Conservation (phyloP, 257 asterid genomes). For the Ballota nigra region DNA sequence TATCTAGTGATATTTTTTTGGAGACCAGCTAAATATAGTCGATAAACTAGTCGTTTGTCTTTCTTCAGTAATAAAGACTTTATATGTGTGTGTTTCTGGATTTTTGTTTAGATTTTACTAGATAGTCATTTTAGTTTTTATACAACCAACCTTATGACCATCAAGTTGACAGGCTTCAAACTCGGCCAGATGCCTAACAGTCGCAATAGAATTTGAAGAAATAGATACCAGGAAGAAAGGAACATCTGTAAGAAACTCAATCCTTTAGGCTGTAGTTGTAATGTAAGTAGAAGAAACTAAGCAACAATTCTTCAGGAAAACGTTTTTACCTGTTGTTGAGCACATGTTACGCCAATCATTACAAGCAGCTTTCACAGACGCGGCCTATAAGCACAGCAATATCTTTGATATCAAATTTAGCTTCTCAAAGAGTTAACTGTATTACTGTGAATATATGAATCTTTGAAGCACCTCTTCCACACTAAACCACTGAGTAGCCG, state of each 20-base stretch:
- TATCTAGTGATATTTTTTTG: conserved; percentile 5
- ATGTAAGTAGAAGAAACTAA: conserved; percentile 15
- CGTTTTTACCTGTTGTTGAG: conserved; percentile 70
- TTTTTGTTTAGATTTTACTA: neutral
- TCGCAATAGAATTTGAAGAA: conserved; percentile 52
- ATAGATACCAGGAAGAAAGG: conserved; percentile 81
- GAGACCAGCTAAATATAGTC: neutral
- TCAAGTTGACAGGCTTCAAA: conserved; percentile 65
- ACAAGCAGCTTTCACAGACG: conserved; percentile 60
- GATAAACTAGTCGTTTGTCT: conserved; percentile 12
- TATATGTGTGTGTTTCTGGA: neutral
- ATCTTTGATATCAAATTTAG: conserved; percentile 16
- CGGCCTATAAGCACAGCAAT: conserved; percentile 43
- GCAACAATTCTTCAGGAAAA: conserved; percentile 18
- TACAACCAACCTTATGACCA: conserved; percentile 58
- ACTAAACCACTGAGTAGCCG: conserved; percentile 76
- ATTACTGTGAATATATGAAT: conserved; percentile 14
- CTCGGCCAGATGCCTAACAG: conserved; percentile 58
- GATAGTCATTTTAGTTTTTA: neutral
- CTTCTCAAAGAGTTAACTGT: neutral
- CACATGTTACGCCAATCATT: conserved; percentile 74
- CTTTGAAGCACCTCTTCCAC: conserved; percentile 55
- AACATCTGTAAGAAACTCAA: conserved; percentile 49
- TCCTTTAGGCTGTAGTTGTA: conserved; percentile 18
- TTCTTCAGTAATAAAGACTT: neutral